Percentiles rank a stretch among this genome's conserved stretches.
These are phyloP conservation scores for Hebeloma cylindrosporum DNA, from an alignment of 768 basidiomycete species.

Conservation along the genomic window DNA sequence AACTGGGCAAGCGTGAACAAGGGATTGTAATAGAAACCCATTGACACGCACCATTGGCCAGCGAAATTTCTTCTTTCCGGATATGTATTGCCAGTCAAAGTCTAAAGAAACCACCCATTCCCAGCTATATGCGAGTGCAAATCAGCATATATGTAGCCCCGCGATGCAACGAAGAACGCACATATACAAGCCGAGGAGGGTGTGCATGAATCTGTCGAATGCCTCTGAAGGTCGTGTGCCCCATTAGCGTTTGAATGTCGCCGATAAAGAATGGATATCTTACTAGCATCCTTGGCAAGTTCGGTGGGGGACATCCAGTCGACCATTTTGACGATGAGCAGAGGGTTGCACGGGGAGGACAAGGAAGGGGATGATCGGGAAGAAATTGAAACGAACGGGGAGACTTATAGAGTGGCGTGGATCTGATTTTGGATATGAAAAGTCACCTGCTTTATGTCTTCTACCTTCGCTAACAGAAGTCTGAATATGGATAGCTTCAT, in stretches of 20 bases:
- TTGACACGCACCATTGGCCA: slow-evolving; percentile 63
- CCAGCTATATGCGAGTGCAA: slow-evolving; percentile 45
- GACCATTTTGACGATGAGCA: slow-evolving; percentile 42
- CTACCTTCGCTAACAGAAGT: neutral
- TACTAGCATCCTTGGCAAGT: slow-evolving; percentile 49
- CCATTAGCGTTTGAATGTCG: neutral
- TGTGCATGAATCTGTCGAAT: slow-evolving; percentile 60
- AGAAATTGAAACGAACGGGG: slow-evolving; percentile 10
- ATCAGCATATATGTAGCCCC: slow-evolving; percentile 7
- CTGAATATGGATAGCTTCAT: slow-evolving; percentile 14
- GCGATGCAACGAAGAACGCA: slow-evolving; percentile 26
- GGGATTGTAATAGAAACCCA: neutral
- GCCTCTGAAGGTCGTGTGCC: slow-evolving; percentile 30
- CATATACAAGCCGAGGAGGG: slow-evolving; percentile 60
- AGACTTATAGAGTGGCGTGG: slow-evolving; percentile 20
- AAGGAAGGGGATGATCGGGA: slow-evolving; percentile 19
- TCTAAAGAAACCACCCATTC: slow-evolving; percentile 61
- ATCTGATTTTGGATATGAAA: slow-evolving; percentile 10
- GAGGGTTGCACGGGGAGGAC: slow-evolving; percentile 14
- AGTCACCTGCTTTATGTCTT: slow-evolving; percentile 25
- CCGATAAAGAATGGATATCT: slow-evolving; percentile 11
- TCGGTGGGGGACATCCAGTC: slow-evolving; percentile 55
- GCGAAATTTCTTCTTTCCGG: slow-evolving; percentile 54
- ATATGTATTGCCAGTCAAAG: slow-evolving; percentile 66
- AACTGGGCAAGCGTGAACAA: slow-evolving; percentile 34